Evolutionary conservation across 2,329 filamentous ascomycete species (phyloP).

Genomic region (Tolypocladium nubicola): DNA sequence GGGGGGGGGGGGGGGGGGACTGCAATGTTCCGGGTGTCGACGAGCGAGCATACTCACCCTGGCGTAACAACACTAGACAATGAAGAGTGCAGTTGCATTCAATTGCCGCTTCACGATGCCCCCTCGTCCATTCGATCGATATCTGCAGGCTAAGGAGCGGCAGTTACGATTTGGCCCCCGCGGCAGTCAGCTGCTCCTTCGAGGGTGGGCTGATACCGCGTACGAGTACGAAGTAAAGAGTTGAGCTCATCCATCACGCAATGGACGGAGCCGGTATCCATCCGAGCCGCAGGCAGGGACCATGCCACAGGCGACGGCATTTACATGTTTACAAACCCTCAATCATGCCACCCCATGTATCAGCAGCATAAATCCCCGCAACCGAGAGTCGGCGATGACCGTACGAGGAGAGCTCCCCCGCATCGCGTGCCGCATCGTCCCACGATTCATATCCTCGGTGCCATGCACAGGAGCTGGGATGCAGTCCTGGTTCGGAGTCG

Average conservation of each 20-base stretch:
- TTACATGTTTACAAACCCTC: neutral
- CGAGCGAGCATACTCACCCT: neutral
- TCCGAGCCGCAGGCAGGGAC: neutral
- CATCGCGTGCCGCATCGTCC: neutral
- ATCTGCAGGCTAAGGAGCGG: neutral
- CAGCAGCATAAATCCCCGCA: neutral
- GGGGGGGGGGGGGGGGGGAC: conserved; percentile 15
- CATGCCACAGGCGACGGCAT: neutral
- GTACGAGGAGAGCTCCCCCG: neutral
- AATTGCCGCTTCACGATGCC: neutral
- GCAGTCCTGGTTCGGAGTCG: neutral
- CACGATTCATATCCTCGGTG: neutral
- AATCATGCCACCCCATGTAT: neutral
- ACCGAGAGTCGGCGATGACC: neutral
- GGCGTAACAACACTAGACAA: neutral
- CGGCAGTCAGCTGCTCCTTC: neutral
- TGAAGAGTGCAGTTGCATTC: neutral
- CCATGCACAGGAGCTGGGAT: neutral
- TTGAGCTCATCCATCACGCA: neutral
- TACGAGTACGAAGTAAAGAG: neutral
- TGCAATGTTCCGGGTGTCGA: neutral
- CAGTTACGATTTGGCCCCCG: neutral
- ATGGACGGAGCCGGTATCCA: too few species aligned
- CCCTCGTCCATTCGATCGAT: neutral
- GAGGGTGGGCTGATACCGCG: neutral